Evolutionary conservation across 169 alveolate species (phyloP), one percentile per base, ranked within the genome.

Genomic region (Eimeria falciformis): DNA sequence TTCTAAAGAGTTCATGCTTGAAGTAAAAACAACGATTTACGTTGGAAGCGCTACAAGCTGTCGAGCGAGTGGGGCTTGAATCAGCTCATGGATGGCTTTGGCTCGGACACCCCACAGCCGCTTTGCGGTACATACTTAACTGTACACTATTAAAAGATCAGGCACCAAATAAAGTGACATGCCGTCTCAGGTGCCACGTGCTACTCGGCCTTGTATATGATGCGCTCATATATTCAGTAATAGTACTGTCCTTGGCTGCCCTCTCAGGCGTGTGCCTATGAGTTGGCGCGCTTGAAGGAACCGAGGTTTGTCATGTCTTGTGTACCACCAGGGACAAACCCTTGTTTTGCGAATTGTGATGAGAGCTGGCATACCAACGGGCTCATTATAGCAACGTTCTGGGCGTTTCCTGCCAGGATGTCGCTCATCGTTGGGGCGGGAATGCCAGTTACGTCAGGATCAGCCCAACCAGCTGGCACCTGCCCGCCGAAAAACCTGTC

Each of bases 361-460:
- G 93, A 90, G 33, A 90, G 90, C 83, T 90, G 83, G 58, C 86
- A 75, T 27, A 90, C 86, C 90, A 90, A 37, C 3, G 93, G 93
- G 73, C 90, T 90, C 90, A 83, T 90, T 33, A 81, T 55, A 3
- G 90, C 86, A 25, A 83, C 85, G 45, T 93, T 93, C 37, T 95
- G 96, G 55, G 92, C 77, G 75, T 93, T 93, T 62, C 98, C 97
- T 45, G 94, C 95, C 90, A 96, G 84, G 71, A 96, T 95, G 93
- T 96, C 97, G 55, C 96, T 90, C 96, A 96, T 96, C 89, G 96
- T 96, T 47, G 98, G 97, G 43, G 98, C 98, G 46, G 96, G 96
- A 46, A 82, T 94, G 68, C 98, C 98, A 55, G 98, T 96, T 68
- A 96, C 94, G 47, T 95, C 95, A 2, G 98, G 98, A 75, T 96